Base-by-base conservation (phyloP, 116 monocot species). In the Trichopus zeylanicus region DNA sequence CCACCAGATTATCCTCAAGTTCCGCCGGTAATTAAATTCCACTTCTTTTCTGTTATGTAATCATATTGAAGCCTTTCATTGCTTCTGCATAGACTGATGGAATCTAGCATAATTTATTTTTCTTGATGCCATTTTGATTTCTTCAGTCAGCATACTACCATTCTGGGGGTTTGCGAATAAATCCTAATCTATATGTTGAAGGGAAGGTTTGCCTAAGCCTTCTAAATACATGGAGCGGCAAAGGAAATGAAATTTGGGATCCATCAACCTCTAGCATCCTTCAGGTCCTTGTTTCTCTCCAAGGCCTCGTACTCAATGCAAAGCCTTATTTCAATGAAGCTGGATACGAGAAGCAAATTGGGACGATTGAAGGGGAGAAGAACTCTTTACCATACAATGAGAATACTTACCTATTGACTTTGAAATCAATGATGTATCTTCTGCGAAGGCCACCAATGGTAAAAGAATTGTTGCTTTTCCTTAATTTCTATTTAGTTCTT, bases 311-410 rank as follows among this genome's bases (percentile, higher is more conserved):
- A 37, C 81, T 97, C 30, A 97, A 97, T 68, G 75, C 86, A 26
- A 84, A 84, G 53, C 97, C 97, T 15, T 97, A 97, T 56, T 97
- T 97, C 74, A 97, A 97, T 73, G 97, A 97, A 78, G 87, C 97
- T 60, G 97, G 91, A 9, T 97, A 97, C 39, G 97, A 97, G 31
- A 97, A 85, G 73, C 91, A 91, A 48, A 79, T 97, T 51, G 97
- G 97, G 20, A 97, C 87, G 8, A 62, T 78, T 34, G 91, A 97
- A 72, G 97, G 97, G 26, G 97, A 91, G 69, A 97, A 97, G 80
- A 97, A 97, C 71, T 71, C 79, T 32, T 39, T 87, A 46, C 84
- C 84, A 0, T 97, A 91, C 69, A 97, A 97, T 62, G 97, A 97
- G 77, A 97, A 97, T 38, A 85, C 97, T 1, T 91, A 84, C 65